Conservation (phyloP, 1,284 basidiomycete species). For the Nidula niveotomentosa region DNA sequence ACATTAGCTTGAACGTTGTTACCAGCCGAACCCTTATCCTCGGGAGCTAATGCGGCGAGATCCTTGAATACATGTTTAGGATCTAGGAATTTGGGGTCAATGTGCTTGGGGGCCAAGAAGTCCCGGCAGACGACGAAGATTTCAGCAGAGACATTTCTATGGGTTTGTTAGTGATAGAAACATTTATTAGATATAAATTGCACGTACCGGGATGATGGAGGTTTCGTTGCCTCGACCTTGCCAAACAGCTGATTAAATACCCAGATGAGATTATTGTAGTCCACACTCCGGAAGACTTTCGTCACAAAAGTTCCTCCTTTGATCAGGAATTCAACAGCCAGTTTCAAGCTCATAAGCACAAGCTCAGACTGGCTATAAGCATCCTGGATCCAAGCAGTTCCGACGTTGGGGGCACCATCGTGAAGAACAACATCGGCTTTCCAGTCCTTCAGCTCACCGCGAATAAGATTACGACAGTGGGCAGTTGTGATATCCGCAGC, state of each 20-base stretch:
- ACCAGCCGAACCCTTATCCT: constrained; percentile 49
- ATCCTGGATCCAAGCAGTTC: constrained; percentile 99
- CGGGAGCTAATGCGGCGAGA: constrained; percentile 49
- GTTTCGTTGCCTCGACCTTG: constrained; percentile 98
- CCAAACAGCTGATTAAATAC: constrained; percentile 97
- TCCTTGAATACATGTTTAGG: constrained; percentile 99
- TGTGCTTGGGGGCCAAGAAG: constrained; percentile 92
- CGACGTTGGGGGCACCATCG: constrained; percentile 99
- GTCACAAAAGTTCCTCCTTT: constrained; percentile 98
- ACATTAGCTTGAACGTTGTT: constrained; percentile 83
- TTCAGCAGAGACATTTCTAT: constrained; percentile 97
- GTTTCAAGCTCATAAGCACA: constrained; percentile 93
- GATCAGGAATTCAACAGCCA: constrained; percentile 93
- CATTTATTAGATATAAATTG: no score
- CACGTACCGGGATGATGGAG: constrained; percentile 89
- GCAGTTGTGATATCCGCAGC: constrained; percentile 95
- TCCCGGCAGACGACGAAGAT: constrained; percentile 99
- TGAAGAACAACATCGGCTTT: constrained; percentile 99
- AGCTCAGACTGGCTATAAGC: constrained; percentile 98
- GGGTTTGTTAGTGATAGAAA: constrained; percentile 3
- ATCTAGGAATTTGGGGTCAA: constrained; percentile 98
- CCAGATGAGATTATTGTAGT: constrained; percentile 99
- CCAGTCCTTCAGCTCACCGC: constrained; percentile 95
- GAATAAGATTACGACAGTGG: constrained; percentile 87
- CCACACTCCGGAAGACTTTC: constrained; percentile 98